Evolutionary conservation across 495 filamentous ascomycete species (phyloP), one percentile per base, ranked within the genome.

Genomic region (Aspergillus ostianus): DNA sequence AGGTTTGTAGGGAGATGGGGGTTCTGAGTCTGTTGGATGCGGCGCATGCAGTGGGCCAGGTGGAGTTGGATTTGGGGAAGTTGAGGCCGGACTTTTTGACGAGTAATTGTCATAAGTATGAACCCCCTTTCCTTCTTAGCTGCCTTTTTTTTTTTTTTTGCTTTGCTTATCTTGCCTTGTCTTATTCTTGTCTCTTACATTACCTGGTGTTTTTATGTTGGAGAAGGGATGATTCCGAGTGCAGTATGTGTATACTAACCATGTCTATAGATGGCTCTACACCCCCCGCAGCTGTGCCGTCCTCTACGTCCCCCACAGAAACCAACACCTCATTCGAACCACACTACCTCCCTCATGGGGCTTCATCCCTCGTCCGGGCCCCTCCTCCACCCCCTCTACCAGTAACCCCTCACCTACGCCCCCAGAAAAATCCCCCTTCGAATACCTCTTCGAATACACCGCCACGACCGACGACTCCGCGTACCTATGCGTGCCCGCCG

Each of bases 1-100:
- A 69, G 0, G 78, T 84, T 0, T 93, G 92, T 65, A 78, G 77
- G n/a, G 79, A 84, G 55, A 72, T 85, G 20, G 84, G 81, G 0
- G 76, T 94, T 0, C 70, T 85, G 66, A 84, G 80, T 63, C 68
- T 87, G 20, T 73, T 96, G n/a, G 92, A 96, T 65, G 92, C 80
- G 3, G 92, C 91, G 4, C 92, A 96, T 68, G 88, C 89, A 5
- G 75, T 96, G 32, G 93, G 93, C 0, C 86, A 92, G 56, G 81
- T 96, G 19, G 76, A 76, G 2, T 73, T 97, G 17, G 80, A 92
- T 63, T 74, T 97, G 20, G 64, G 64, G 0, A 68, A 61, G 21
- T 70, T 91, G n/a, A 78, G 87, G 41, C 85, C 90, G 0, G 92
- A 97, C 62, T 97, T 97, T 71, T 86, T 96, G 61, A 82, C 91